Conservation (phyloP, 805 yeast species). For the Torulaspora maleeae region DNA sequence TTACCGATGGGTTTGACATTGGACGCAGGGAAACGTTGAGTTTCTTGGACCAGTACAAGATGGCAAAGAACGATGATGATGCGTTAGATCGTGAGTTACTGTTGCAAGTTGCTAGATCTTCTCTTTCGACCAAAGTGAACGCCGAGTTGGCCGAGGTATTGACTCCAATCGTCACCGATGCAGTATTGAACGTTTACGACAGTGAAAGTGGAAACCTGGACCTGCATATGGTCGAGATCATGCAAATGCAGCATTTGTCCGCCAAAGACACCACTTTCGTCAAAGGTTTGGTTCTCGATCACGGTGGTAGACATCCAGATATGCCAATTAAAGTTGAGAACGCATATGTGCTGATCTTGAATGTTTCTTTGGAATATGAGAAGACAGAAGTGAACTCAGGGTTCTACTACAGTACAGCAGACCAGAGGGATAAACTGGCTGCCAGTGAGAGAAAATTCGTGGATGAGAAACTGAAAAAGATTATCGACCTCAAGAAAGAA, state of each 20-base stretch:
- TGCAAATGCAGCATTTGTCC: conserved; percentile 94
- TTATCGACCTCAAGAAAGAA: conserved; percentile 86
- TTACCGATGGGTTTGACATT: conserved; percentile 90
- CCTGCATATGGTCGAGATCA: conserved; percentile 95
- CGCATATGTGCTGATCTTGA: conserved; percentile 79
- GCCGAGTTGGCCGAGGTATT: conserved; percentile 71
- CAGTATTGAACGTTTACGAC: conserved; percentile 73
- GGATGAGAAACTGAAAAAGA: conserved; percentile 85
- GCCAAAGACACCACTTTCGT: conserved; percentile 79
- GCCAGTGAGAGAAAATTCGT: conserved; percentile 91
- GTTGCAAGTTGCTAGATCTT: conserved; percentile 86
- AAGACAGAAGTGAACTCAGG: conserved; percentile 97
- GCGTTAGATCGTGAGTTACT: conserved; percentile 80
- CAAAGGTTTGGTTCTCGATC: conserved; percentile 90
- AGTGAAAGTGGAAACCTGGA: conserved; percentile 56
- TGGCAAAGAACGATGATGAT: conserved; percentile 37
- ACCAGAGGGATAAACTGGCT: conserved; percentile 91
- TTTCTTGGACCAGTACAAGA: conserved; percentile 64
- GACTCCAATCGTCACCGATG: conserved; percentile 94
- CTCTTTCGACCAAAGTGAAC: conserved; percentile 81
- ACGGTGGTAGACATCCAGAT: conserved; percentile 98
- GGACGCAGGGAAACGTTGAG: conserved; percentile 75
- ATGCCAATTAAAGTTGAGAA: conserved; percentile 88
- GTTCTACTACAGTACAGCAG: conserved; percentile 89
- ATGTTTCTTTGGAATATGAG: conserved; percentile 93